Conservation (phyloP, 495 filamentous ascomycete species). For the Platismatia glauca region DNA sequence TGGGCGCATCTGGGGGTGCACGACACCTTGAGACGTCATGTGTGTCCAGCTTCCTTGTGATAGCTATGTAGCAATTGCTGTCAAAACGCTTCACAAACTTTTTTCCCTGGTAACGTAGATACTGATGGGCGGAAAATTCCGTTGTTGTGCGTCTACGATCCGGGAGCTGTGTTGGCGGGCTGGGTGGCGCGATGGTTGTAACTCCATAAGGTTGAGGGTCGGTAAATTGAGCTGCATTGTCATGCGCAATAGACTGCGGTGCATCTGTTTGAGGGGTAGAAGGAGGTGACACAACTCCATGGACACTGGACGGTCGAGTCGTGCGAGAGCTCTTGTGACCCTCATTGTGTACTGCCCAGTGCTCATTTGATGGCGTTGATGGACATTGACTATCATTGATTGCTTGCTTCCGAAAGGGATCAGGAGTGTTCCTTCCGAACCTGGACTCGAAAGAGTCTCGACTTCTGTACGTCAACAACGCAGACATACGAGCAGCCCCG, state of each 20-base stretch:
- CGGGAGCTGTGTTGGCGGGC: slow-evolving; percentile 14
- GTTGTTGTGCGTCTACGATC: slow-evolving; percentile 54
- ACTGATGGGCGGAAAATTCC: slow-evolving; percentile 95
- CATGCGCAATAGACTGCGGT: slow-evolving; percentile 23
- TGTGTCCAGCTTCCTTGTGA: slow-evolving; percentile 97
- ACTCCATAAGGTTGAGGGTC: slow-evolving; percentile 78
- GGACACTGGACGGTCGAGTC: slow-evolving; percentile 31
- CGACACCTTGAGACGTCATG: slow-evolving; percentile 83
- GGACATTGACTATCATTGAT: slow-evolving; percentile 60
- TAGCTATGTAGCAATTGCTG: slow-evolving; percentile 97
- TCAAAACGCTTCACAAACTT: slow-evolving; percentile 98
- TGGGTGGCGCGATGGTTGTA: slow-evolving; percentile 34
- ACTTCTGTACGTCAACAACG: slow-evolving; percentile 88
- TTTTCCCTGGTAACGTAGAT: slow-evolving; percentile 92
- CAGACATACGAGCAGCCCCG: slow-evolving; percentile 93
- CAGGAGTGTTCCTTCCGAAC: slow-evolving; percentile 87
- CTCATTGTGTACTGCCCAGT: slow-evolving; percentile 94
- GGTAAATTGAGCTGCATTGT: slow-evolving; percentile 34
- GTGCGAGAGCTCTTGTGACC: slow-evolving; percentile 59
- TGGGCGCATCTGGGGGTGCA: slow-evolving; percentile 32
- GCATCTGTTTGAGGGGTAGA: slow-evolving; percentile 23
- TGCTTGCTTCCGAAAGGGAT: slow-evolving; percentile 66
- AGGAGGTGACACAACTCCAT: slow-evolving; percentile 28
- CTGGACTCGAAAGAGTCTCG: slow-evolving; percentile 93
- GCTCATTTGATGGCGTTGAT: slow-evolving; percentile 63